phyloP scores from a whole-genome alignment of 805 yeast species.

The Candida ascalaphidarum region DNA sequence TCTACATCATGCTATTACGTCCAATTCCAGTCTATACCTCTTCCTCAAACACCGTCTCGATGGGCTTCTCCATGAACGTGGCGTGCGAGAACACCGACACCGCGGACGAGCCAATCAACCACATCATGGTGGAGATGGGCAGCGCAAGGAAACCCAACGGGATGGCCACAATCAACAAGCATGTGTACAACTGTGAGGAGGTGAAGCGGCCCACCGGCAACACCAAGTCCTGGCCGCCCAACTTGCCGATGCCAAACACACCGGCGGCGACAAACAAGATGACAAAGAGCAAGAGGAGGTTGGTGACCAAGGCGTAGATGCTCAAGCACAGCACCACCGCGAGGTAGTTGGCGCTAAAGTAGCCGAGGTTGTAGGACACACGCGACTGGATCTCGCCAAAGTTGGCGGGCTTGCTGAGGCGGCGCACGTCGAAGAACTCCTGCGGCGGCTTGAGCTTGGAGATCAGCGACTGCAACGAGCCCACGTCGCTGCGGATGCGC shows the following conservation, averaged over 20 bases:
- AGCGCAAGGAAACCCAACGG: conserved; percentile 84
- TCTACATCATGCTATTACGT: too few relatives aligned
- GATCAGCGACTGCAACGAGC: conserved; percentile 51
- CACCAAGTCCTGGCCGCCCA: conserved; percentile 77
- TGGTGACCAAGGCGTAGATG: conserved; percentile 81
- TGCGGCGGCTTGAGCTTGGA: conserved; percentile 79
- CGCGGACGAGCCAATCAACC: conserved; percentile 85
- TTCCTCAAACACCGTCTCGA: conserved; percentile 90
- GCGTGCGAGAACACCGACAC: conserved; percentile 81
- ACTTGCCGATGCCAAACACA: conserved; percentile 64
- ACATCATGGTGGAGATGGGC: conserved; percentile 81
- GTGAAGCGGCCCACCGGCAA: conserved; percentile 66
- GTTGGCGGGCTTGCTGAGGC: conserved; percentile 84
- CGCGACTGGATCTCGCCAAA: conserved; percentile 86
- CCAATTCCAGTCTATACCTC: conserved; percentile 37
- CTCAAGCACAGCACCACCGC: conserved; percentile 64
- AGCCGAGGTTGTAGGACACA: conserved; percentile 76
- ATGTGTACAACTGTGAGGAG: conserved; percentile 78
- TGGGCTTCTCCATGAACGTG: conserved; percentile 86
- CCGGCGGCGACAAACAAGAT: conserved; percentile 66
- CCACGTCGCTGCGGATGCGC: conserved; percentile 13
- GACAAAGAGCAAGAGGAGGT: conserved; percentile 77
- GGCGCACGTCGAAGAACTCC: conserved; percentile 87
- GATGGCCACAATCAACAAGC: conserved; percentile 62
- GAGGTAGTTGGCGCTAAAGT: conserved; percentile 82